A percentile compares a stretch with the other conserved stretches of the same genome.
phyloP scores from a whole-genome alignment of 129 eudicot genomes.

The Flaveria robusta region DNA sequence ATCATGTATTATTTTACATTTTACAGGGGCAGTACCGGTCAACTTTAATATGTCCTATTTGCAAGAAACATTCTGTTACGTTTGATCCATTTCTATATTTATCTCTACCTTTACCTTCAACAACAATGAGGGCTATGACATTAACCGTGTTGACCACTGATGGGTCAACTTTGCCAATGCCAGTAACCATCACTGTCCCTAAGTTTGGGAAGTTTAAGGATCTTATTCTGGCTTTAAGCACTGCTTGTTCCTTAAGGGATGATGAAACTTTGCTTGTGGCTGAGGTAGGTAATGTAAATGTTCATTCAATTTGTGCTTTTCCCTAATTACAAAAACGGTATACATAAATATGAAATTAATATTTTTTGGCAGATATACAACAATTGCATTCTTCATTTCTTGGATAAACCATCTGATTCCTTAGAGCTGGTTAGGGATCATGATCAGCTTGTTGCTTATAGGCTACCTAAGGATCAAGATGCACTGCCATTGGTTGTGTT shows the following conservation, averaged over 20 bases:
- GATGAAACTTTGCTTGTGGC: slow-evolving; percentile 70
- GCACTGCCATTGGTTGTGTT: slow-evolving; percentile 60
- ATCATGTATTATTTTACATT: not conserved
- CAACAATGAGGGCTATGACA: slow-evolving; percentile 78
- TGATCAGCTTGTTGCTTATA: slow-evolving; percentile 77
- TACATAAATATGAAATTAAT: not conserved
- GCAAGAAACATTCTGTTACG: slow-evolving; percentile 70
- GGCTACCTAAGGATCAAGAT: slow-evolving; percentile 63
- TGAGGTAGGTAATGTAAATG: slow-evolving; percentile 53
- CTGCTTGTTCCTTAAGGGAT: slow-evolving; percentile 55
- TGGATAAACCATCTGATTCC: slow-evolving; percentile 60
- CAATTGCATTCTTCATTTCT: slow-evolving; percentile 45
- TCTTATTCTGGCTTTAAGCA: slow-evolving; percentile 65
- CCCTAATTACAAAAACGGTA: not conserved
- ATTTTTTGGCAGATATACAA: slow-evolving; percentile 54
- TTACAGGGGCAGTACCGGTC: slow-evolving; percentile 89
- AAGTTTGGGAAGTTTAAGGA: slow-evolving; percentile 60
- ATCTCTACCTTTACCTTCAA: slow-evolving; percentile 83
- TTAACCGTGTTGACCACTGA: slow-evolving; percentile 72
- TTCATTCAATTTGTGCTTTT: slow-evolving; percentile 11
- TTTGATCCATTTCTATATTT: slow-evolving; percentile 90
- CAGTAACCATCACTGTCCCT: slow-evolving; percentile 68
- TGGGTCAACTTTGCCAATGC: slow-evolving; percentile 57
- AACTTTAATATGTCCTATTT: slow-evolving; percentile 69
- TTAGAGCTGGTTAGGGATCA: slow-evolving; percentile 74